A percentile compares a stretch with the other conserved stretches of the same genome.
Conservation (phyloP, 1,284 basidiomycete genomes). For the Papiliotrema flavescens region DNA sequence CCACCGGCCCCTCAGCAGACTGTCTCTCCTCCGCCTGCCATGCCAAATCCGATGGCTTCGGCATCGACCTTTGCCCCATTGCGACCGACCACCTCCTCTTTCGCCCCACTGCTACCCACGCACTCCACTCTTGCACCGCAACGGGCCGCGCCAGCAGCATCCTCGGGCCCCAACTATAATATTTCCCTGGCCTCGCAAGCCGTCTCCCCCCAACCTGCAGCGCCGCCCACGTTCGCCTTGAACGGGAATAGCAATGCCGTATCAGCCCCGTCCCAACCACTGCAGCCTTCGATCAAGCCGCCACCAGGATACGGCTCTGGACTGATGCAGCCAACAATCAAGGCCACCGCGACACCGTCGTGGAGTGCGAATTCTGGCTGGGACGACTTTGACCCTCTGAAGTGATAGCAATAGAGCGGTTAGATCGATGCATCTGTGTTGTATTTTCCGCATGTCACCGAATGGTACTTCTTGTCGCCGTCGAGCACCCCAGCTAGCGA, state of each 20-base stretch:
- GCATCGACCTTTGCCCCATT: slow-evolving; percentile 1
- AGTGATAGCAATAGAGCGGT: slow-evolving; percentile 10
- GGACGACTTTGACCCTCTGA: slow-evolving; percentile 48
- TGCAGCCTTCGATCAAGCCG: slow-evolving; percentile 19
- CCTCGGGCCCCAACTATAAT: slow-evolving; percentile 43
- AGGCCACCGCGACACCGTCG: slow-evolving; percentile 28
- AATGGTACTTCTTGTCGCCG: background rate
- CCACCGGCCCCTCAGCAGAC: slow-evolving; percentile 7
- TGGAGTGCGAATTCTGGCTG: slow-evolving; percentile 29
- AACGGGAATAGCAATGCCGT: background rate
- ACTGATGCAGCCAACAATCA: slow-evolving; percentile 41
- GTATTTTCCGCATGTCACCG: too few relatives aligned
- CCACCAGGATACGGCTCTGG: slow-evolving; percentile 41
- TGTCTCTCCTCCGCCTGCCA: slow-evolving; percentile 1
- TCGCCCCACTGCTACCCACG: slow-evolving; percentile 1
- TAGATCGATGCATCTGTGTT: background rate
- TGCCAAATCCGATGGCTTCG: slow-evolving; percentile 2
- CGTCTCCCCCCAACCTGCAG: slow-evolving; percentile 10
- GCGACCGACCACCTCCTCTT: slow-evolving; percentile 3
- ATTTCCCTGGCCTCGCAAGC: slow-evolving; percentile 35
- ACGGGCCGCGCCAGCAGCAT: background rate
- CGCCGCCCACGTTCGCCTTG: slow-evolving; percentile 1
- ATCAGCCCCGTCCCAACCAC: background rate
- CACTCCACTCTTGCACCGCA: background rate
- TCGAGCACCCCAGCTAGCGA: background rate